phyloP scores from a whole-genome alignment of 495 filamentous ascomycete species.

The Pseudomonodictys pantanalensis region DNA sequence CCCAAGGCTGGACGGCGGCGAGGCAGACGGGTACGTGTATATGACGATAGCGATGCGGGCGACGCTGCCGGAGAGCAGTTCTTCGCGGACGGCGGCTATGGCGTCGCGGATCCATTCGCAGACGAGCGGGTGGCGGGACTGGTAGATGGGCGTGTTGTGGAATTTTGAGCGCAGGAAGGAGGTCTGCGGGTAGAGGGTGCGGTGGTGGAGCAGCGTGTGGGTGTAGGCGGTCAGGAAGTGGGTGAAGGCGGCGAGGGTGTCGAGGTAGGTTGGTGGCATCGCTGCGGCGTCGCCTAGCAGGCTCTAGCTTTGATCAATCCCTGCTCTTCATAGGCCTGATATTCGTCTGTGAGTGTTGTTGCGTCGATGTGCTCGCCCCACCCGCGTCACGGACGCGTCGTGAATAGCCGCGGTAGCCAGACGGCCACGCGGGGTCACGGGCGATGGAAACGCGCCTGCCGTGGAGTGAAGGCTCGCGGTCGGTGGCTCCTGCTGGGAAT shows the following conservation, averaged over 20 bases:
- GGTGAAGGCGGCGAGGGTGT: constrained; percentile 58
- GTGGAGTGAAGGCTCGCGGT: background rate
- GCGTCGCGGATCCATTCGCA: constrained; percentile 89
- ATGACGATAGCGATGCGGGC: constrained; percentile 72
- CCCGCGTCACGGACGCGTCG: no score
- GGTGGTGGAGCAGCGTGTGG: constrained; percentile 90
- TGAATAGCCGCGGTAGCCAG: no score
- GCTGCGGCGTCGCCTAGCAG: no score
- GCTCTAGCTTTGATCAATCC: no score
- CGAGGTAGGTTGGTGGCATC: constrained; percentile 43
- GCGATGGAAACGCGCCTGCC: background rate
- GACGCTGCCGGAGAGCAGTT: constrained; percentile 71
- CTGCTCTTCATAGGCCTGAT: no score
- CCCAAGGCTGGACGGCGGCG: no score
- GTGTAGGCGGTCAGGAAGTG: constrained; percentile 84
- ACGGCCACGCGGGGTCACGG: no score
- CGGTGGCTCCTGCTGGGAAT: background rate
- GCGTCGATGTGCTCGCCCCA: no score
- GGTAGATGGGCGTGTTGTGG: constrained; percentile 86
- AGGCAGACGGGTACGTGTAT: constrained; percentile 59
- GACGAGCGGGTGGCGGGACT: constrained; percentile 84
- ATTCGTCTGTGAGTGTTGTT: no score
- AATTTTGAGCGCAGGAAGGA: constrained; percentile 80
- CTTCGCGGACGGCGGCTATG: constrained; percentile 67
- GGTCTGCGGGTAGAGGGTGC: constrained; percentile 72